These are phyloP conservation scores for Colletotrichum nymphaeae DNA, from an alignment of 2,329 filamentous ascomycete species.

Conservation along the genomic window DNA sequence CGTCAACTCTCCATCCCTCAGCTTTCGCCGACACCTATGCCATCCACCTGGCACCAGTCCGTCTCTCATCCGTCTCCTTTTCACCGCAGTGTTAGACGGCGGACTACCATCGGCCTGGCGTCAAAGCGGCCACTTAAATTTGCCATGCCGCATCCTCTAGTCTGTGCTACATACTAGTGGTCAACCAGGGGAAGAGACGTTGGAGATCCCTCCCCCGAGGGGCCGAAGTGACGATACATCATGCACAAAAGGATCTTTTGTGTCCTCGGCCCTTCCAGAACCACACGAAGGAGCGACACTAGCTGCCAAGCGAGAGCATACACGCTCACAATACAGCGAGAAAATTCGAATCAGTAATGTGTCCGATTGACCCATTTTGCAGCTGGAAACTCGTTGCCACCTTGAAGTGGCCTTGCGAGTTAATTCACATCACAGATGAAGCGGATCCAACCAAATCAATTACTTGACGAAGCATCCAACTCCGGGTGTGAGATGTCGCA, in stretches of 20 bases:
- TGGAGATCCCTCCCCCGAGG: too few species aligned
- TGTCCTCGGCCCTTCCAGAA: slow-evolving; percentile 24
- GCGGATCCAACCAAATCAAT: background rate
- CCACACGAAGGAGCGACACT: slow-evolving; percentile 17
- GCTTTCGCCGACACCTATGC: background rate
- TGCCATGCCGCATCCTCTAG: slow-evolving; percentile 8
- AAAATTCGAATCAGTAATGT: background rate
- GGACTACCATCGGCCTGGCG: slow-evolving; percentile 15
- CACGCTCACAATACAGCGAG: background rate
- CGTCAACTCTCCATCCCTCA: slow-evolving; percentile 9
- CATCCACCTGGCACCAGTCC: background rate
- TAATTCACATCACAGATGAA: background rate
- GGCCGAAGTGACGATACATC: background rate
- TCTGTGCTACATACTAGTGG: background rate
- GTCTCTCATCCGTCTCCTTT: background rate
- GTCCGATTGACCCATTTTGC: background rate
- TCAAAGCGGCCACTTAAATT: slow-evolving; percentile 25
- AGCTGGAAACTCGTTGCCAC: background rate
- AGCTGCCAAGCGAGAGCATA: slow-evolving; percentile 15
- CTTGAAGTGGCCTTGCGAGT: background rate
- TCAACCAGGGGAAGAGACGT: background rate
- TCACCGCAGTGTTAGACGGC: slow-evolving; percentile 7
- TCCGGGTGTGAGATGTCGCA: background rate
- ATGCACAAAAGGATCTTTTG: slow-evolving; percentile 34
- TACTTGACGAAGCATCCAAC: background rate